Evolutionary conservation across 2,329 filamentous ascomycete species (phyloP), one percentile per base, ranked within the genome.

Genomic region (Fusarium longipes): DNA sequence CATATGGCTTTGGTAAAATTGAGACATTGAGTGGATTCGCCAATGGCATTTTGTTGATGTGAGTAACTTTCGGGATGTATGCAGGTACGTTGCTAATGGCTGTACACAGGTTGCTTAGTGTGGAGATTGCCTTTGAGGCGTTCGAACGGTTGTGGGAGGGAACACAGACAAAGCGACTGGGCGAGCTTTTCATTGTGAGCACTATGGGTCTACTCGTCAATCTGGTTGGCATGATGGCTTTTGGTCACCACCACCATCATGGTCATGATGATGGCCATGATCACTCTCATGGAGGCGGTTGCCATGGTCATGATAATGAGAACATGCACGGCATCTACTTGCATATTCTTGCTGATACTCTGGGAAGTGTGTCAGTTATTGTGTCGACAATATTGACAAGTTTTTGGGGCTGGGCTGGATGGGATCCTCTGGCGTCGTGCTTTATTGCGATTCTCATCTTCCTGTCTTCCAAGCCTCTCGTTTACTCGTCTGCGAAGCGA

Each of bases 251-350:
- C 67, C 87, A 88, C 36, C 86, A 87, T 20, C 81, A 83, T 56
- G 77, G 75, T 5, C 81, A 86, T 63, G 75, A 75, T 22, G 77
- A 83, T 40, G 70, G 70, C 3, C 81, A 85, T 59, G 30, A 30
- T 10, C 55, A 58, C 33, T 73, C 76, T 11, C 79, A 82, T 65
- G 74, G 73, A 27, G 75, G 81, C 50, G 78, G 82, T 58, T 77
- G 70, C 63, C 80, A 76, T 58, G 69, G 74, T n/a, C 91, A 94
- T 73, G 91, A 93, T 64, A 97, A 97, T 77, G 96, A 99, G 73
- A 99, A 99, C 76, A 97, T 99, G 94, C 82, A 96, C 72, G 96
- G 96, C 14, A 98, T 99, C 69, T 99, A 97, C 78, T 83, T 99
- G 20, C 96, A 99, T 75, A 92, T 99, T 49, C 84, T 98, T 27